Percentiles rank a stretch among this genome's conserved stretches.
These are phyloP conservation scores for Scleroderma bovista DNA, from an alignment of 768 basidiomycete species.

Conservation along the genomic window DNA sequence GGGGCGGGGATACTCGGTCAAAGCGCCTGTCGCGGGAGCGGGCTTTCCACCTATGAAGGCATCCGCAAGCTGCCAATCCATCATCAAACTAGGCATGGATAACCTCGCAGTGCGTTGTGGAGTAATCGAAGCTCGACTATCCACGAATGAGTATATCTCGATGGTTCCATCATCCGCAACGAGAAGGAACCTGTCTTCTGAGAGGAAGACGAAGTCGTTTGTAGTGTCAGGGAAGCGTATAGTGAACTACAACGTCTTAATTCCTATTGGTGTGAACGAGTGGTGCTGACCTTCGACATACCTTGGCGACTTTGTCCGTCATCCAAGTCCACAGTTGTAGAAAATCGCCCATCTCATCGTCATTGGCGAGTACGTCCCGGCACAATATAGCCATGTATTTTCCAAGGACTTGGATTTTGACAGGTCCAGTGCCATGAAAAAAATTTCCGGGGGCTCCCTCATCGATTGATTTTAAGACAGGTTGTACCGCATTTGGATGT, in stretches of 20 bases:
- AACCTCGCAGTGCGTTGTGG: constrained; percentile 36
- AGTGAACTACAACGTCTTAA: constrained; percentile 29
- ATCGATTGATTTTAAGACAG: constrained; percentile 22
- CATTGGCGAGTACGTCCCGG: constrained; percentile 28
- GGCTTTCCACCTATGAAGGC: constrained; percentile 51
- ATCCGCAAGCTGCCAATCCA: constrained; percentile 47
- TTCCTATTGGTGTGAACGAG: constrained; percentile 1
- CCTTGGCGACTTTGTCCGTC: constrained; percentile 29
- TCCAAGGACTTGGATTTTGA: constrained; percentile 43
- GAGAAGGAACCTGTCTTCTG: constrained; percentile 40
- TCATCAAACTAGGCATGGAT: constrained; percentile 38
- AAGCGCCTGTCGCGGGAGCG: constrained; percentile 29
- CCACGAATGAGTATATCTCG: constrained; percentile 43
- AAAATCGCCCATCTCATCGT: constrained; percentile 36
- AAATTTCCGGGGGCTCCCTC: background rate
- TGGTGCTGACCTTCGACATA: constrained; percentile 19
- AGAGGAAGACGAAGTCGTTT: constrained; percentile 50
- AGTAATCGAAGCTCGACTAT: constrained; percentile 10
- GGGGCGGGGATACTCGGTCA: background rate
- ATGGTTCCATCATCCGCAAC: constrained; percentile 42
- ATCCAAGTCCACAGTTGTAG: constrained; percentile 52
- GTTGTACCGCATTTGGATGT: constrained; percentile 39
- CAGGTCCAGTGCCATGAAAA: constrained; percentile 19
- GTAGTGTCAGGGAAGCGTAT: constrained; percentile 40
- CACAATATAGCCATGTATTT: constrained; percentile 45